A percentile compares a stretch with the other conserved stretches of the same genome.
These are phyloP conservation scores for Toxicodendron radicans DNA, from an alignment of 345 rosid genomes.

Conservation along the genomic window DNA sequence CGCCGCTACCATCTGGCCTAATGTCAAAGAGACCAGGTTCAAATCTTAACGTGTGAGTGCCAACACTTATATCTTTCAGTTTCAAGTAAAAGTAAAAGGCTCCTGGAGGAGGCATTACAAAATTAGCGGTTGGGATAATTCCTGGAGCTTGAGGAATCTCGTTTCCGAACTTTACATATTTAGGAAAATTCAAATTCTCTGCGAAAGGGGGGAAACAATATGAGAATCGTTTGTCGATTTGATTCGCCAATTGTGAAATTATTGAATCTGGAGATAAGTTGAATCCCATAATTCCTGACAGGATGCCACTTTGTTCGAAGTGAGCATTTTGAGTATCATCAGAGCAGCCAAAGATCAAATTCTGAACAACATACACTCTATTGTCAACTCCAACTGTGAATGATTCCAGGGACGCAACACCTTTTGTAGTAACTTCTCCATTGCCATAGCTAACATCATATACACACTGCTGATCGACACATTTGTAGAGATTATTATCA, in stretches of 20 bases:
- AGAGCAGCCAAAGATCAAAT: conserved; percentile 30
- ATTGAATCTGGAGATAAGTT: conserved; percentile 13
- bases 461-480: conserved; percentile 15
- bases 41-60: not conserved
- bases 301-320: not conserved
- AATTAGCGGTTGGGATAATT: not conserved
- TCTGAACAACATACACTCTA: not conserved
- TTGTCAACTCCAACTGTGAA: not conserved
- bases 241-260: not conserved
- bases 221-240: conserved; percentile 9
- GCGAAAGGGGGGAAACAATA: conserved; percentile 19
- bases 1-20: not conserved
- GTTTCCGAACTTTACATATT: conserved; percentile 17
- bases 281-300: conserved; percentile 4
- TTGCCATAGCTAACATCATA: conserved; percentile 1
- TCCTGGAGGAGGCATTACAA: not conserved
- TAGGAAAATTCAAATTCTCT: not conserved
- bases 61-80: conserved; percentile 23
- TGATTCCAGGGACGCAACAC: conserved; percentile 19
- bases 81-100: not conserved
- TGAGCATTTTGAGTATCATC: not conserved
- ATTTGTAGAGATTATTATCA: not conserved
- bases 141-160: not conserved
- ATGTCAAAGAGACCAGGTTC: not conserved
- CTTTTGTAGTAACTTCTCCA: not conserved